phyloP scores from a whole-genome alignment of 129 eudicot genomes.

The Daucus carota region DH1_v3.0 NC_030384.2:34380501-34381000 shows the following conservation, averaged over 20 bases:
- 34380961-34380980: not conserved
- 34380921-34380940: not conserved
- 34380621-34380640: not conserved
- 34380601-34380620: not conserved
- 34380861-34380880: conserved; percentile 96
- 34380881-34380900: conserved; percentile 24
- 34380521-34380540: too few relatives aligned
- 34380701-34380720: conserved; percentile 81
- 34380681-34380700: conserved; percentile 76
- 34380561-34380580: not conserved
- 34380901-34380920: conserved; percentile 13
- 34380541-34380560: not conserved
- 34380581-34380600: not conserved
- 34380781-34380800: not conserved
- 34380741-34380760: conserved; percentile 56
- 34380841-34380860: conserved; percentile 79
- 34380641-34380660: not conserved
- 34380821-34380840: not conserved
- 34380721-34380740: conserved; percentile 68
- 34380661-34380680: conserved; percentile 48
- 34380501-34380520: too few relatives aligned
- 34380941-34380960: not conserved
- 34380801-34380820: not conserved
- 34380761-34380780: not conserved
- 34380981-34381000: conserved; percentile 6